Evolutionary conservation across 2,329 filamentous ascomycete species (phyloP), one percentile per base, ranked within the genome.

Genomic region (Coniochaeta sp.): DNA sequence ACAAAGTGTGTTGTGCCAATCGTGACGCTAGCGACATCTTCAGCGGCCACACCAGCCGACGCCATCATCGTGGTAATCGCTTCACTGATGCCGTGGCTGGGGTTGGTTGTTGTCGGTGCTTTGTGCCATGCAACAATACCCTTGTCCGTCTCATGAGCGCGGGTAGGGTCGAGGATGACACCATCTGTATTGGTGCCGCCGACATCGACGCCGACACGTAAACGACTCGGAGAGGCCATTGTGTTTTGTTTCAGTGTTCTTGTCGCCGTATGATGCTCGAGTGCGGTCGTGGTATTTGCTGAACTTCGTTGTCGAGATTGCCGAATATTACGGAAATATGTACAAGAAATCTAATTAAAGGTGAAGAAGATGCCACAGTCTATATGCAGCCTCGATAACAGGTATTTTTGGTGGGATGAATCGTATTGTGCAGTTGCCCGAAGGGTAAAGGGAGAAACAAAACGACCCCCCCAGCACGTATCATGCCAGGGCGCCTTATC

Each of bases 1-100:
- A 85, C 76, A 64, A 85, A 85, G 62, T 85, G 81, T 0, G 82
- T 85, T 1, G 79, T 82, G 58, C 81, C 81, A 62, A 83, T 81
- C 2, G 79, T 80, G 16, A 83, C 76, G 62, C 77, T 78, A 16
- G 77, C 75, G 38, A 40, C 19, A 83, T 72, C 6, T 75, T 67
- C 0, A 68, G 65, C 0, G 75, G 72, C 62, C 36, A 77, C 68
- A 6, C 62, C 58, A 16, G 72, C 67, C 1, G 69, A 65, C 16
- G 69, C 57, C 62, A 82, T 74, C 72, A 82, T 78, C 26, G 70
- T 68, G 6, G 68, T 71, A 60, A 82, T 77, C 43, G 75, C 76
- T 56, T 74, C 70, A 57, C 72, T 74, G 64, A 82, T 81, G 33
- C 79, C 79, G 14, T 71, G 64, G 62, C 77, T 79, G 1, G 79